Evolutionary conservation across 441 rosid species (phyloP).

Genomic region (Gossypium lobatum): DNA sequence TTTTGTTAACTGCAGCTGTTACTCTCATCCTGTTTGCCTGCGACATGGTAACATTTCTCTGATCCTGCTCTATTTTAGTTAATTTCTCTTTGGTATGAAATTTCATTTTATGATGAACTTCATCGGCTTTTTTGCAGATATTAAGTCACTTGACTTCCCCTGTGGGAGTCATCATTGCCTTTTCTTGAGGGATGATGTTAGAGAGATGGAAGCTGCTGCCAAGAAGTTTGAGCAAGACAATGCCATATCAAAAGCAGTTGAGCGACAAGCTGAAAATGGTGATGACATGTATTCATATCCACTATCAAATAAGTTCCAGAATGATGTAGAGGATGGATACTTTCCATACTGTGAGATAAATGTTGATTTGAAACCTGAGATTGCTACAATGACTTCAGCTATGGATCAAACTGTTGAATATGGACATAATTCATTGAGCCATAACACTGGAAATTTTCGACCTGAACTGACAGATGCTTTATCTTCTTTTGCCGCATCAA

Average conservation of each 20-base stretch:
- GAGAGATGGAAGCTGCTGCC: constrained; percentile 81
- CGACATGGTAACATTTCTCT: constrained; percentile 74
- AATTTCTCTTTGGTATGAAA: constrained; percentile 4
- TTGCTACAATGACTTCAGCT: constrained; percentile 18
- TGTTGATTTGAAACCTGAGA: constrained; percentile 35
- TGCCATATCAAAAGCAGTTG: constrained; percentile 31
- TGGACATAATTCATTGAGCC: constrained; percentile 16
- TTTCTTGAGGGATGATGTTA: constrained; percentile 68
- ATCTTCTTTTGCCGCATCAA: constrained; percentile 39
- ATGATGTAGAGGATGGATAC: constrained; percentile 44
- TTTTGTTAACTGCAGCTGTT: constrained; percentile 70
- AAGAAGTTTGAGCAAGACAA: constrained; percentile 69
- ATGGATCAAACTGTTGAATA: constrained; percentile 19
- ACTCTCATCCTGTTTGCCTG: constrained; percentile 71
- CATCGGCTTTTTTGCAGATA: constrained; percentile 39
- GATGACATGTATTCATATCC: constrained; percentile 54
- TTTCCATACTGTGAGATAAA: constrained; percentile 60
- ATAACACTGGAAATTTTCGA: constrained; percentile 20
- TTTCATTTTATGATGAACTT: constrained; percentile 13
- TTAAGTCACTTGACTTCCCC: constrained; percentile 49
- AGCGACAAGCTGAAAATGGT: constrained; percentile 29
- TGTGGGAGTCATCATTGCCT: constrained; percentile 64
- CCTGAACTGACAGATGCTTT: constrained; percentile 29
- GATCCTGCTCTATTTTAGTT: constrained; percentile 7
- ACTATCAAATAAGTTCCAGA: constrained; percentile 27